These are phyloP conservation scores for Ascochyta lentis DNA, from an alignment of 2,329 filamentous ascomycete species.

Conservation along the genomic window DNA sequence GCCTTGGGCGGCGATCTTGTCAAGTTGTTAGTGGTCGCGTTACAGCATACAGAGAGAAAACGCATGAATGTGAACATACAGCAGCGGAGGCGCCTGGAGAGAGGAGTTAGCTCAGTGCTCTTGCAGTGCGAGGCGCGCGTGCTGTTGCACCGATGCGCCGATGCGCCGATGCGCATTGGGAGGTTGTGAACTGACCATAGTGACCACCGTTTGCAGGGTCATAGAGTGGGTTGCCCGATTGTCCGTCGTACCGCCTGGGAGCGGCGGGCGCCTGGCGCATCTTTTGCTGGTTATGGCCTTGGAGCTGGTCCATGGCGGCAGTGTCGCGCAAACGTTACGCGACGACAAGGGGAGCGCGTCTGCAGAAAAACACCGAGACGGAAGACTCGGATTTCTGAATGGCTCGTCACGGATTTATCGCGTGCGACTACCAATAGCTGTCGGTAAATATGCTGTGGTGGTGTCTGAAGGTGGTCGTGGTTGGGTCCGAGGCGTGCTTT, in stretches of 20 bases:
- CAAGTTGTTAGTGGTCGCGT: constrained; percentile 40
- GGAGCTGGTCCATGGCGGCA: constrained; percentile 47
- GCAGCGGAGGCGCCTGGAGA: constrained; percentile 69
- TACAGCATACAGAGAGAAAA: constrained; percentile 18
- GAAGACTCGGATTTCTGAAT: background rate
- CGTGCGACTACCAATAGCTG: constrained; percentile 38
- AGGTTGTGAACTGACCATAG: constrained; percentile 51
- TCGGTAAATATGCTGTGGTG: constrained; percentile 31
- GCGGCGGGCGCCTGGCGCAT: constrained; percentile 46
- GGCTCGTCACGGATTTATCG: constrained; percentile 3
- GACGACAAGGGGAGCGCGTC: constrained; percentile 35
- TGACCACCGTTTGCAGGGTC: constrained; percentile 56
- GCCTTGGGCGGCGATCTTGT: constrained; percentile 82
- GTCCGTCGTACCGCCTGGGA: constrained; percentile 57
- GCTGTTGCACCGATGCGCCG: constrained; percentile 4
- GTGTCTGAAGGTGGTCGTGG: constrained; percentile 42
- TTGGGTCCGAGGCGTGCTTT: constrained; percentile 42
- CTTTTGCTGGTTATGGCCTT: constrained; percentile 47
- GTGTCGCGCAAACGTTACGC: constrained; percentile 44
- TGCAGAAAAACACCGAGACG: constrained; percentile 21
- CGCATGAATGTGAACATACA: constrained; percentile 58
- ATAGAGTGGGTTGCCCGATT: constrained; percentile 58
- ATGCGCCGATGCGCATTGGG: constrained; percentile 4
- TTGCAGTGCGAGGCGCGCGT: constrained; percentile 18
- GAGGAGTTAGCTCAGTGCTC: constrained; percentile 27